Evolutionary conservation across 352 stramenopile species (phyloP), one percentile per base, ranked within the genome.

Genomic region (Blastocystis sp.): DNA sequence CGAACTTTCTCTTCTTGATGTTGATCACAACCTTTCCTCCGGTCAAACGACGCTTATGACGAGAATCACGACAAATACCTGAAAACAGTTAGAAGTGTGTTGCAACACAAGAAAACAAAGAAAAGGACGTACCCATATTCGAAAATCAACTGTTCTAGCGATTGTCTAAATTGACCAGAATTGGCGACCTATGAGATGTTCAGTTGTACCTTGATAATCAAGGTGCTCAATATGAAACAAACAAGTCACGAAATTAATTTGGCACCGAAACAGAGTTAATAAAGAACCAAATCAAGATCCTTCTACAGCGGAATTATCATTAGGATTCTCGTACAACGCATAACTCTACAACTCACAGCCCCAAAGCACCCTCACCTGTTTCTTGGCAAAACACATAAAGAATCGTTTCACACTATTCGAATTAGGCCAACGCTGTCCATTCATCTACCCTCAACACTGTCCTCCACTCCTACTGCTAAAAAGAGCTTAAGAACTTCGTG

Each of bases 61-160:
- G 78, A 78, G 78, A 85, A 89, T 89, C 78, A 89, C 78, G 78
- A 54, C 78, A 76, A 89, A 89, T 89, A 89, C 78, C 78, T 79
- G 3, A 76, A 11, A 43, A 24, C 20, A 9, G 26, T 89, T 62
- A 89, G 66, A 79, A n/a, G 16, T 37, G 13, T 20, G 24, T 4
- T n/a, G 11, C 13, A 39, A 56, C 6, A 18, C n/a, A 63, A 50
- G 16, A 26, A 30, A 5, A 9, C 47, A 64, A 39, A 0, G n/a
- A n/a, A 20, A 8, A 20, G n/a, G 8, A 45, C 73, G 69, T 85
- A 85, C 73, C 73, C 73, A 85, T 85, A 39, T 85, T 85, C 13
- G 30, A 39, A 34, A 69, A 65, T 68, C 47, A 85, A 50, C 20
- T 85, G 73, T 85, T 65, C 73, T 66, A 64, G 73, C 73, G 73